These are phyloP conservation scores for Candida frijolesensis DNA, from an alignment of 1,139 yeast genomes.

Conservation along the genomic window DNA sequence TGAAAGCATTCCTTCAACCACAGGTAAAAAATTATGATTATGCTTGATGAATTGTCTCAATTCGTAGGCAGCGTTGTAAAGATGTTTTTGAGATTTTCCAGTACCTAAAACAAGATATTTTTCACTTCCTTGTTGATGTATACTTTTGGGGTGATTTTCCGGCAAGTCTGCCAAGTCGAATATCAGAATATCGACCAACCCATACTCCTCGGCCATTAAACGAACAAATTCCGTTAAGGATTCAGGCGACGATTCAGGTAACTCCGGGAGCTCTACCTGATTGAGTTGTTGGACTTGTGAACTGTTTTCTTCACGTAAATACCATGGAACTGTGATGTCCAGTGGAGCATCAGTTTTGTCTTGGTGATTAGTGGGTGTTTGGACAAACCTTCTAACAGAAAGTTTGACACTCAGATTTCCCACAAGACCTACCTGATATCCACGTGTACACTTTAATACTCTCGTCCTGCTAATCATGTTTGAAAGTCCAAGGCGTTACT, in stretches of 20 bases:
- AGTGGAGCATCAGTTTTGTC: not conserved
- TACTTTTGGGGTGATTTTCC: conserved; percentile 42
- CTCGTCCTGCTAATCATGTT: not conserved
- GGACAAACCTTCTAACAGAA: not conserved
- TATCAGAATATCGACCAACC: conserved; percentile 60
- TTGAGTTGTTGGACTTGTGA: conserved; percentile 34
- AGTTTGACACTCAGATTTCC: not conserved
- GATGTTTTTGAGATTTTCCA: conserved; percentile 78
- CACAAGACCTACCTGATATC: not conserved
- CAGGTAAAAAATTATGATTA: conserved; percentile 40
- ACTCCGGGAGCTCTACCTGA: conserved; percentile 35
- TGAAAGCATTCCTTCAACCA: conserved; percentile 72
- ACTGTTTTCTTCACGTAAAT: conserved; percentile 53
- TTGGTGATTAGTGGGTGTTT: not conserved
- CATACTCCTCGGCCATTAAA: conserved; percentile 59
- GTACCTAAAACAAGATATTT: conserved; percentile 67
- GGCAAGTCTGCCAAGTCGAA: conserved; percentile 49
- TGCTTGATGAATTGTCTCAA: conserved; percentile 45
- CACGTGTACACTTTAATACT: not conserved
- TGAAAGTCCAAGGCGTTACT: not conserved
- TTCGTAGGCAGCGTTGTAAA: conserved; percentile 69
- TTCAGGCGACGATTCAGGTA: conserved; percentile 62
- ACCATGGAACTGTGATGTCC: conserved; percentile 56
- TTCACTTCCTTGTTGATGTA: conserved; percentile 30
- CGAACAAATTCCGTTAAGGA: conserved; percentile 47